These are phyloP conservation scores for Didymella pinodella DNA, from an alignment of 2,329 filamentous ascomycete species.

Conservation along the genomic window DNA sequence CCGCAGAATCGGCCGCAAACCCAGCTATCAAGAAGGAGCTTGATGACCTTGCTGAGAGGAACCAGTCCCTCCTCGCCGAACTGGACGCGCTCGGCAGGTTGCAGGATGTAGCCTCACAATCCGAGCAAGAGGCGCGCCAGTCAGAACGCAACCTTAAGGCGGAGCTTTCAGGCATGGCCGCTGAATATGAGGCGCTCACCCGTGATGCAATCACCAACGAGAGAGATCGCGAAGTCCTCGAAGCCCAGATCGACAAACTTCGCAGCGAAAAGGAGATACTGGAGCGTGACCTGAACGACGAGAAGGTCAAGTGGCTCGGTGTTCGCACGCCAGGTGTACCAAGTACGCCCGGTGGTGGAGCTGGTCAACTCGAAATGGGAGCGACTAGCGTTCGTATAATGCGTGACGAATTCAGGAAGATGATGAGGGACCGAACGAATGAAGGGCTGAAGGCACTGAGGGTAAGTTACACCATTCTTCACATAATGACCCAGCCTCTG, in stretches of 20 bases:
- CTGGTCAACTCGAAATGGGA: slow-evolving; percentile 52
- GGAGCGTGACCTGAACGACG: slow-evolving; percentile 71
- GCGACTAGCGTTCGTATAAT: slow-evolving; percentile 73
- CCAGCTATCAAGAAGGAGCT: slow-evolving; percentile 68
- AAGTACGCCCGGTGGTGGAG: slow-evolving; percentile 26
- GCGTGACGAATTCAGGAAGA: slow-evolving; percentile 79
- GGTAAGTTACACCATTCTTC: slow-evolving; percentile 58
- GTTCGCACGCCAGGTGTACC: slow-evolving; percentile 61
- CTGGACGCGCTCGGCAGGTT: slow-evolving; percentile 54
- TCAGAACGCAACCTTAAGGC: slow-evolving; percentile 63
- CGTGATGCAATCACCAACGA: slow-evolving; percentile 75
- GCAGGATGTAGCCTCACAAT: slow-evolving; percentile 47
- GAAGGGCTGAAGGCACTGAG: slow-evolving; percentile 71
- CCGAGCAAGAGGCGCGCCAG: slow-evolving; percentile 47
- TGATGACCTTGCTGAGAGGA: slow-evolving; percentile 61
- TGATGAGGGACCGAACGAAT: slow-evolving; percentile 76
- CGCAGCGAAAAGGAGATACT: slow-evolving; percentile 69
- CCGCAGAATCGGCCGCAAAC: slow-evolving; percentile 67
- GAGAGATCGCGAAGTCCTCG: slow-evolving; percentile 72
- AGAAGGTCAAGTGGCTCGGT: slow-evolving; percentile 72
- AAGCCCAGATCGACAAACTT: slow-evolving; percentile 68
- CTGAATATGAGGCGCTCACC: slow-evolving; percentile 74
- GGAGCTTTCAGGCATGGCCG: slow-evolving; percentile 72
- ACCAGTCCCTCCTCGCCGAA: slow-evolving; percentile 53
- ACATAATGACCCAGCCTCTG: not conserved